Evolutionary conservation across 2,329 filamentous ascomycete genomes (phyloP), one percentile per base, ranked within the genome.

Genomic region (Fusarium sambucinum): DNA sequence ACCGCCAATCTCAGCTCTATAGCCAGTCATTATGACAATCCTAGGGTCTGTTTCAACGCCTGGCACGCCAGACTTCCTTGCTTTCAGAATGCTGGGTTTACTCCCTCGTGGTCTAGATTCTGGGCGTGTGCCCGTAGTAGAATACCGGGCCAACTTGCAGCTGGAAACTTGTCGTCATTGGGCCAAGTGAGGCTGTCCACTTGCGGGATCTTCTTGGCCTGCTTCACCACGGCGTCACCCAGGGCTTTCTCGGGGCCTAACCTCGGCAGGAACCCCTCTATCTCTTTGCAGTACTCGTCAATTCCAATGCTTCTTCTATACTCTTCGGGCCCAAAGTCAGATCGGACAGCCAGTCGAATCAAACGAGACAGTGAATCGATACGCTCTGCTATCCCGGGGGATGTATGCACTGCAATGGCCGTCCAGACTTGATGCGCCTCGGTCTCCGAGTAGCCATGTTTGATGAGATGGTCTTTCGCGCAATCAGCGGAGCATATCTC

Each of bases 381-480:
- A 9, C 77, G 74, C 67, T 80, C 78, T 3, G 78, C 78, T 32
- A 80, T 77, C 1, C 78, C 78, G 0, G 73, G 69, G 44, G 74
- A 79, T 4, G 76, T 76, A 58, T 80, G 79, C 35, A 80, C 19
- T 12, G 77, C 72, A 37, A 80, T 76, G 25, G 78, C 76, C 16
- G 74, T 71, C 79, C 78, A 80, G 27, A 77, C 74, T 33, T 75
- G 72, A 46, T 76, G 76, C 8, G 71, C 63, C 14, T 73, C 64
- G 6, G 53, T 38, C 27, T 76, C 72, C 27, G 66, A 38, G n/a
- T 71, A 40, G 14, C 67, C 73, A 47, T 78, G 71, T 3, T 55
- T 21, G 12, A 72, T 55, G 12, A 80, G 73, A 37, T 78, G 66
- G 2, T 50, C 21, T 21, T 74, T 76, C 5, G 78, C 79, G 2